These are phyloP conservation scores for Leccinum ochraceum DNA, from an alignment of 768 basidiomycete species.

Conservation along the genomic window DNA sequence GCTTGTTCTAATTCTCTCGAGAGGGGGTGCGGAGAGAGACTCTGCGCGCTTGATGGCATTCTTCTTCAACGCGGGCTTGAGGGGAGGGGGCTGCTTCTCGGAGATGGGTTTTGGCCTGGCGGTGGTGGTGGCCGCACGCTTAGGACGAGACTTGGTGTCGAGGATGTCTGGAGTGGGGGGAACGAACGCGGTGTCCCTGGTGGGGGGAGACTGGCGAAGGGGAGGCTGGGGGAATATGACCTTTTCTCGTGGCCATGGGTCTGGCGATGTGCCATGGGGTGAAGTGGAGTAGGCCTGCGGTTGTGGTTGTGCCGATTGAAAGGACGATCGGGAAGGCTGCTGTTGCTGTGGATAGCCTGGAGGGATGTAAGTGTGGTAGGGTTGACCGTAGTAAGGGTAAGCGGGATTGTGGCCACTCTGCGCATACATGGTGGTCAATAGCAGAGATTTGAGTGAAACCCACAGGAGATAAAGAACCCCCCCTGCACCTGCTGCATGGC, in stretches of 20 bases:
- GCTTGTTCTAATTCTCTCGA: constrained; percentile 44
- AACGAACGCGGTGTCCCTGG: constrained; percentile 19
- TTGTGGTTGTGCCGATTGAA: constrained; percentile 10
- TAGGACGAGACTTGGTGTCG: constrained; percentile 32
- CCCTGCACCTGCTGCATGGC: constrained; percentile 24
- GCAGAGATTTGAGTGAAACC: neutral
- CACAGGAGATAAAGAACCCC: constrained; percentile 13
- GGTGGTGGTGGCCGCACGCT: constrained; percentile 36
- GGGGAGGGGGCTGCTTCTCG: constrained; percentile 39
- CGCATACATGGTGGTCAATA: constrained; percentile 20
- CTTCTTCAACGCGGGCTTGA: constrained; percentile 64
- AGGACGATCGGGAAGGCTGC: neutral
- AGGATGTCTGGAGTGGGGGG: constrained; percentile 26
- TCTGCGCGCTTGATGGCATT: constrained; percentile 29
- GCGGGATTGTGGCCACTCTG: constrained; percentile 38
- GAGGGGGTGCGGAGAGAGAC: constrained; percentile 26
- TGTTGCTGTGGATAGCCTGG: constrained; percentile 26
- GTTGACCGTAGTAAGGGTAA: constrained; percentile 49
- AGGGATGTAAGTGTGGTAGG: constrained; percentile 39
- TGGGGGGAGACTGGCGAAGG: constrained; percentile 19
- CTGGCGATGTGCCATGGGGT: constrained; percentile 34
- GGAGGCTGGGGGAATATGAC: constrained; percentile 30
- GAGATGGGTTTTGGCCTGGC: constrained; percentile 18
- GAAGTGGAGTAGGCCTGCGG: constrained; percentile 29
- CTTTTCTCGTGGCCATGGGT: constrained; percentile 38